A percentile compares a stretch with the other conserved stretches of the same genome.
phyloP scores from a whole-genome alignment of 371 early-diverging fungal genomes.

The Lichtheimia ramosa region DNA sequence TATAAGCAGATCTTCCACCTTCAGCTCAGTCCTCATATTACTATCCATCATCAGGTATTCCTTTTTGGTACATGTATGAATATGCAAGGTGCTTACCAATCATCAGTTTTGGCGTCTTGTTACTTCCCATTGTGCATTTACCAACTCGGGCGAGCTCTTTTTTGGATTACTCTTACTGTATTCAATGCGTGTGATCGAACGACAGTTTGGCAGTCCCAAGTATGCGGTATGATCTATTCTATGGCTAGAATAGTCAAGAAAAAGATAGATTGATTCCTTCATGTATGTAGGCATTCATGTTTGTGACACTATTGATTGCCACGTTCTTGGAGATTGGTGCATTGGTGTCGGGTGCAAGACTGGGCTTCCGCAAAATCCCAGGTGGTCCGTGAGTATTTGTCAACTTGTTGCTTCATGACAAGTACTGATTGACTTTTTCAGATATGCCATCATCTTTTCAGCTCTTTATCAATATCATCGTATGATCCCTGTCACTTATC shows the following conservation, averaged over 20 bases:
- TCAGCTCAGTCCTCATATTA: constrained; percentile 67
- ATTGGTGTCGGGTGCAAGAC: constrained; percentile 41
- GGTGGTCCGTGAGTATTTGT: constrained; percentile 60
- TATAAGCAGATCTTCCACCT: constrained; percentile 58
- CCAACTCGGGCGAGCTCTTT: constrained; percentile 66
- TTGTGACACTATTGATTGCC: constrained; percentile 52
- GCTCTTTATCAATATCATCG: constrained; percentile 61
- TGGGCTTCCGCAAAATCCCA: constrained; percentile 57
- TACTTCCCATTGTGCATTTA: constrained; percentile 61
- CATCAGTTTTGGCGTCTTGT: constrained; percentile 62
- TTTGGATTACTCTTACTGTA: constrained; percentile 67
- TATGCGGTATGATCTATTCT: constrained; percentile 52
- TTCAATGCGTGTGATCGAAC: constrained; percentile 70
- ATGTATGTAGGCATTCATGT: constrained; percentile 62
- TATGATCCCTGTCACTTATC: constrained; percentile 60
- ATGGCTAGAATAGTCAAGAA: too few relatives aligned
- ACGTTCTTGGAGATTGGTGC: constrained; percentile 57
- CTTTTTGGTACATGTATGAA: too few relatives aligned
- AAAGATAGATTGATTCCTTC: background rate
- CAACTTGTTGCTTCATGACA: background rate
- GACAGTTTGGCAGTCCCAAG: constrained; percentile 71
- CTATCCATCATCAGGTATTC: constrained; percentile 65
- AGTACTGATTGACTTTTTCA: constrained; percentile 2
- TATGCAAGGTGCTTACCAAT: background rate
- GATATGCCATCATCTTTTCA: constrained; percentile 65